A percentile compares a stretch with the other conserved stretches of the same genome.
Conservation (phyloP, 805 yeast species). For the Pichia exigua region DNA sequence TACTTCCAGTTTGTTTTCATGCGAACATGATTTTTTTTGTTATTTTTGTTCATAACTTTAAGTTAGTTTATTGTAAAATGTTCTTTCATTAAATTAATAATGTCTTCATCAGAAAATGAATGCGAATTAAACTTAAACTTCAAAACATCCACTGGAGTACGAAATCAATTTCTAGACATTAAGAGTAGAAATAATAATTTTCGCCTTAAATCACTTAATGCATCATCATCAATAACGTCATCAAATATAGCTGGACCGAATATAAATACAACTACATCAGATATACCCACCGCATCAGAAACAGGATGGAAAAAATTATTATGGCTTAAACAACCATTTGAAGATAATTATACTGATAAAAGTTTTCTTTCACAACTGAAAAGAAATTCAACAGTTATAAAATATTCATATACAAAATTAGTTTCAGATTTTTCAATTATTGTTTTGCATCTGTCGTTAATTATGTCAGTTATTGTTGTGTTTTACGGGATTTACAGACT, state of each 20-base stretch:
- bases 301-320: conserved; percentile 69
- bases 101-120: neutral
- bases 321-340: conserved; percentile 79
- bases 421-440: conserved; percentile 64
- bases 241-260: neutral
- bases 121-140: neutral
- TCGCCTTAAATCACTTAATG: neutral
- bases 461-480: conserved; percentile 56
- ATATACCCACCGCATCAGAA: neutral
- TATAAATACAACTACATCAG: neutral
- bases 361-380: conserved; percentile 75
- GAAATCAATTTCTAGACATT: neutral
- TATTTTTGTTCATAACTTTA: neutral
- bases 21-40: neutral
- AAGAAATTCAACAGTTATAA: conserved; percentile 66
- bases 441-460: conserved; percentile 55
- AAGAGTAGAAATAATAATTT: neutral
- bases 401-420: conserved; percentile 56
- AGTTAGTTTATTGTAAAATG: too few relatives aligned
- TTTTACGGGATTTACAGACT: conserved; percentile 53
- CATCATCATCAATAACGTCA: neutral
- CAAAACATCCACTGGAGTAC: neutral
- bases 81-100: neutral
- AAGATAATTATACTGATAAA: conserved; percentile 83
- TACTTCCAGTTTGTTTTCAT: neutral